Evolutionary conservation across 768 basidiomycete genomes (phyloP).

Genomic region (Boletus vinaceobasis): DNA sequence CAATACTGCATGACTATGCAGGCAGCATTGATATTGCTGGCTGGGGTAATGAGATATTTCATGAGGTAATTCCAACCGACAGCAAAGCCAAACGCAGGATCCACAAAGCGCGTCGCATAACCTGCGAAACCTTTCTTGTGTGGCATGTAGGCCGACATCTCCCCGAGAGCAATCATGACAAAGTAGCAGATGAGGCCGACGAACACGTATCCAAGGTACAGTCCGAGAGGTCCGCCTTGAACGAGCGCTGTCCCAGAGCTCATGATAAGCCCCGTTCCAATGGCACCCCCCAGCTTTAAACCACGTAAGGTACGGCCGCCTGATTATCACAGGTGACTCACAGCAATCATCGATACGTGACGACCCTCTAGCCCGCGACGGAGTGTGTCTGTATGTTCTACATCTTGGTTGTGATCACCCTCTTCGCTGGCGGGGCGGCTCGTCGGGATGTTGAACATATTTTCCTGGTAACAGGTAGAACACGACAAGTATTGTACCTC

Average conservation of each 20-base stretch:
- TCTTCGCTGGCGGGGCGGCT: slow-evolving; percentile 9
- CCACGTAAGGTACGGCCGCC: not conserved
- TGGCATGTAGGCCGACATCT: slow-evolving; percentile 43
- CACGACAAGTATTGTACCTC: not conserved
- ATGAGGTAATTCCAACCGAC: slow-evolving; percentile 48
- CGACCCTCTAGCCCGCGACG: slow-evolving; percentile 53
- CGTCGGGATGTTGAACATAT: not conserved
- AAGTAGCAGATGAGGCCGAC: slow-evolving; percentile 60
- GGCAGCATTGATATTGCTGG: slow-evolving; percentile 64
- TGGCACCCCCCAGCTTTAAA: slow-evolving; percentile 45
- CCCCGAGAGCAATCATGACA: slow-evolving; percentile 51
- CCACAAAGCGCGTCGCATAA: slow-evolving; percentile 66
- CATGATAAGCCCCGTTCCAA: slow-evolving; percentile 58
- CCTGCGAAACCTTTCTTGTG: slow-evolving; percentile 62
- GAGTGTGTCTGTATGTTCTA: slow-evolving; percentile 22
- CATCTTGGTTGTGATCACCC: slow-evolving; percentile 27
- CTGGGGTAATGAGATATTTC: slow-evolving; percentile 65
- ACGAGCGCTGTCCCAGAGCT: slow-evolving; percentile 59
- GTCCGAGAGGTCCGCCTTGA: slow-evolving; percentile 56
- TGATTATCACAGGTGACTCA: slow-evolving; percentile 19
- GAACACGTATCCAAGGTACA: slow-evolving; percentile 40
- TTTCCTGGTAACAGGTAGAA: not conserved
- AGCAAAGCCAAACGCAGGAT: slow-evolving; percentile 67
- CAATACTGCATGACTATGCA: slow-evolving; percentile 4
- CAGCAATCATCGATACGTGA: slow-evolving; percentile 61